Evolutionary conservation across 495 filamentous ascomycete species (phyloP), one percentile per base, ranked within the genome.

Genomic region (Collariella sp.): DNA sequence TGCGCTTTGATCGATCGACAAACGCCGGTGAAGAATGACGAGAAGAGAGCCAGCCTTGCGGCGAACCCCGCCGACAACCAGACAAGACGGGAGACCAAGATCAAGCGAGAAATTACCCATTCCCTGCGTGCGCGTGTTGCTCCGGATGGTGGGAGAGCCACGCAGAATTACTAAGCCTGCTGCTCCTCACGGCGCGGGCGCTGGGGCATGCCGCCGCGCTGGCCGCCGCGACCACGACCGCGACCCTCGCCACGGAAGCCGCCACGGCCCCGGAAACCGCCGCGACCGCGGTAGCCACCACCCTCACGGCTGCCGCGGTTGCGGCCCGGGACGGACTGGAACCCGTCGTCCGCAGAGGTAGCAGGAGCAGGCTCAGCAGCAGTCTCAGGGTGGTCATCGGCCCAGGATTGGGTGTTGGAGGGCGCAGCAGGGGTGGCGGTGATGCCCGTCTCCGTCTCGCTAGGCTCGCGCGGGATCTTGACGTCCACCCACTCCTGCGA

Each of bases 401-500:
- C 59, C 59, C 59, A 62, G 3, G 56, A 59, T 44, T 62, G 56
- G 15, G 38, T 52, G 49, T 47, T 57, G 48, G 69, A 81, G 22
- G 83, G 77, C 7, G 54, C 52, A 31, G 70, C 66, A 29, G 71
- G 76, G 12, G 54, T 83, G 10, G 81, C 79, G n/a, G 76, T 64
- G 12, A 81, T 62, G 16, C 80, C 78, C 58, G 77, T 83, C 44
- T 93, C 89, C 12, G 85, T 85, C 68, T 94, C 88, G 34, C 80
- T 72, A 35, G 87, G 81, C 63, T 76, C 69, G 53, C 86, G 86
- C 38, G 86, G 81, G 39, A 90, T 79, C 66, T 70, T 66, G 5
- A 71, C 67, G 43, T 88, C 80, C 46, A 90, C 83, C 84, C 83
- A 94, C 56, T 81, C 81, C 58, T 93, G 86, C 44, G 77, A 68